phyloP scores from a whole-genome alignment of 805 yeast species.

The Pichia gijzeniarum region DNA sequence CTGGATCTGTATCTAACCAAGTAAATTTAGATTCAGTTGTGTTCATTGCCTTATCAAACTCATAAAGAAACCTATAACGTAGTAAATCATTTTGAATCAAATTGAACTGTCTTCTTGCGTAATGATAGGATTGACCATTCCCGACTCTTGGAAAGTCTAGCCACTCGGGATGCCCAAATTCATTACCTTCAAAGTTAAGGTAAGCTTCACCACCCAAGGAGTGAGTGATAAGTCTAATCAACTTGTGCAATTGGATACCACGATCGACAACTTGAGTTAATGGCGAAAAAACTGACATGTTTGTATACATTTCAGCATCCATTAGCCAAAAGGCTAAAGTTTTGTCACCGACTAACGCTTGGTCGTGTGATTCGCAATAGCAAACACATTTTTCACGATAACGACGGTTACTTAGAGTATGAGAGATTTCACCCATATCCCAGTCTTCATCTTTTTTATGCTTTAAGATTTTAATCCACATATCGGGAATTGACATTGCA shows the following conservation, averaged over 20 bases:
- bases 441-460: slow-evolving; percentile 83
- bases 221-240: slow-evolving; percentile 83
- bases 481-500: slow-evolving; percentile 97
- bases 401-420: slow-evolving; percentile 82
- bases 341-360: slow-evolving; percentile 95
- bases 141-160: slow-evolving; percentile 92
- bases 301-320: slow-evolving; percentile 98
- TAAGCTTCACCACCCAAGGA: slow-evolving; percentile 96
- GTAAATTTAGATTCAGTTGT: slow-evolving; percentile 60
- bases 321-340: slow-evolving; percentile 95
- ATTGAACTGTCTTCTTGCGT: slow-evolving; percentile 93
- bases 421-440: slow-evolving; percentile 77
- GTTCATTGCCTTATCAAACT: slow-evolving; percentile 86
- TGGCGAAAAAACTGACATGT: slow-evolving; percentile 75
- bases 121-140: slow-evolving; percentile 81
- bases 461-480: slow-evolving; percentile 95
- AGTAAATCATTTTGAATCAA: slow-evolving; percentile 72
- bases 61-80: slow-evolving; percentile 69
- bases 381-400: slow-evolving; percentile 84
- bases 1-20: slow-evolving; percentile 66
- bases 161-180: slow-evolving; percentile 99
- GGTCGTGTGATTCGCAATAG: slow-evolving; percentile 94
- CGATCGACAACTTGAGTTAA: slow-evolving; percentile 77
- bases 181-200: slow-evolving; percentile 94
- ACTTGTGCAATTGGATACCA: slow-evolving; percentile 84